Conservation (phyloP, 2,329 filamentous ascomycete genomes). For the Aspergillus flavus region DNA sequence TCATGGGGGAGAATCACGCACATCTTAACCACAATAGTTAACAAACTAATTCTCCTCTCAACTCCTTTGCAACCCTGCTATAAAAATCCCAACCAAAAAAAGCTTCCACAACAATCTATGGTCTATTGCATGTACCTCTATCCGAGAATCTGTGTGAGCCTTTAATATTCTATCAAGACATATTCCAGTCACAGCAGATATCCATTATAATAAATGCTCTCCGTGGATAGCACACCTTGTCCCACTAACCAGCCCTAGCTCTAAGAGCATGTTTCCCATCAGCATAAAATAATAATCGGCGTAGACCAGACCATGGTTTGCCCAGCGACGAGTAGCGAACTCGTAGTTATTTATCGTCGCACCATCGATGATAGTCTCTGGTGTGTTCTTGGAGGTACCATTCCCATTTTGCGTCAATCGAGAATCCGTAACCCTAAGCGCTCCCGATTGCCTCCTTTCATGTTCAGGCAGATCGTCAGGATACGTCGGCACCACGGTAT, state of each 20-base stretch:
- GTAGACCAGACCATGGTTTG: conserved; percentile 47
- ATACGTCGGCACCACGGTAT: neutral
- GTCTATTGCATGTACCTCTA: neutral
- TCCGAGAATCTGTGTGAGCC: neutral
- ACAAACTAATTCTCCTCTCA: neutral
- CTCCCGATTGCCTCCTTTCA: conserved; percentile 1
- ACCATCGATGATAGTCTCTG: conserved; percentile 50
- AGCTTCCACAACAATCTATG: neutral
- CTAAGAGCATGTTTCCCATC: conserved; percentile 46
- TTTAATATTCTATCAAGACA: neutral
- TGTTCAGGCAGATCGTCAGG: neutral
- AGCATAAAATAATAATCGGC: conserved; percentile 47
- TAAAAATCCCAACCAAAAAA: neutral
- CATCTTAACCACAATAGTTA: neutral
- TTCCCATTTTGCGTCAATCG: neutral
- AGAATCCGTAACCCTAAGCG: conserved; percentile 6
- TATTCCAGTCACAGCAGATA: neutral
- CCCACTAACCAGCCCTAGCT: conserved; percentile 20
- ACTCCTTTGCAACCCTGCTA: neutral
- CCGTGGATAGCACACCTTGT: neutral
- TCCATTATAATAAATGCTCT: neutral
- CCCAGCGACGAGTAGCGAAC: conserved; percentile 42
- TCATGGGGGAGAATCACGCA: neutral
- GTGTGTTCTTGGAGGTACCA: neutral
- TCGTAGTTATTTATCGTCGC: conserved; percentile 47